Conservation (phyloP, 1,284 basidiomycete genomes). For the Thecaphora thlaspeos region DNA sequence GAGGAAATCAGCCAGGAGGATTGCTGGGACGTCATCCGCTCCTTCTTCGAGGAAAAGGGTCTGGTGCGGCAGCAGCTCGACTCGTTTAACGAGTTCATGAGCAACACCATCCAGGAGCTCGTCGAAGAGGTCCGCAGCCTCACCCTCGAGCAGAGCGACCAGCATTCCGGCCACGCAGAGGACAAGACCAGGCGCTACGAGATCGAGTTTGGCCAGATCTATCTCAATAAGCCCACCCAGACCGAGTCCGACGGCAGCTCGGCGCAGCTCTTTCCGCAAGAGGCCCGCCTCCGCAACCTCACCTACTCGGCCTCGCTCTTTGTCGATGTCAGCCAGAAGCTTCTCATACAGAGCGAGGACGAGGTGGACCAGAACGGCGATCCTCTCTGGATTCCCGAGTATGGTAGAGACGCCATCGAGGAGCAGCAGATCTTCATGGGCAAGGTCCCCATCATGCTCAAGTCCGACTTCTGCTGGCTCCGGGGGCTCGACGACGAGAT, state of each 20-base stretch:
- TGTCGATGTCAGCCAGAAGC: conserved; percentile 92
- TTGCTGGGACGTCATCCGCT: conserved; percentile 56
- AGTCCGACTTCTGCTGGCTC: conserved; percentile 82
- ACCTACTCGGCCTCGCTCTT: conserved; percentile 92
- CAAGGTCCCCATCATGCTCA: conserved; percentile 91
- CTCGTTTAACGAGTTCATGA: conserved; percentile 99
- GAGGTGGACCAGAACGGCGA: conserved; percentile 71
- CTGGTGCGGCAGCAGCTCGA: conserved; percentile 90
- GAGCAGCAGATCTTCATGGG: conserved; percentile 84
- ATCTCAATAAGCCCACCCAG: conserved; percentile 72
- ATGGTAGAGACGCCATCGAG: conserved; percentile 84
- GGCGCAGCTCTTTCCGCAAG: conserved; percentile 90
- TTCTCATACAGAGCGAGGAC: conserved; percentile 76
- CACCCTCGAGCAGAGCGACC: conserved; percentile 86
- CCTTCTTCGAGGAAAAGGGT: conserved; percentile 56
- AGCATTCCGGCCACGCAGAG: conserved; percentile 93
- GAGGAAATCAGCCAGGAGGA: conserved; percentile 58
- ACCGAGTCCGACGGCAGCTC: conserved; percentile 83
- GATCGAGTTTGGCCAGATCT: conserved; percentile 74
- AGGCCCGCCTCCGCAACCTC: conserved; percentile 93
- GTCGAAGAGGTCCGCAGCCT: conserved; percentile 58
- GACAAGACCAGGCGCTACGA: conserved; percentile 98
- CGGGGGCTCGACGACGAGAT: conserved; percentile 75
- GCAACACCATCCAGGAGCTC: conserved; percentile 80
- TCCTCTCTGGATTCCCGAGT: conserved; percentile 71